These are phyloP conservation scores for Moricandia arvensis DNA, from an alignment of 345 rosid species.

Conservation along the genomic window DNA sequence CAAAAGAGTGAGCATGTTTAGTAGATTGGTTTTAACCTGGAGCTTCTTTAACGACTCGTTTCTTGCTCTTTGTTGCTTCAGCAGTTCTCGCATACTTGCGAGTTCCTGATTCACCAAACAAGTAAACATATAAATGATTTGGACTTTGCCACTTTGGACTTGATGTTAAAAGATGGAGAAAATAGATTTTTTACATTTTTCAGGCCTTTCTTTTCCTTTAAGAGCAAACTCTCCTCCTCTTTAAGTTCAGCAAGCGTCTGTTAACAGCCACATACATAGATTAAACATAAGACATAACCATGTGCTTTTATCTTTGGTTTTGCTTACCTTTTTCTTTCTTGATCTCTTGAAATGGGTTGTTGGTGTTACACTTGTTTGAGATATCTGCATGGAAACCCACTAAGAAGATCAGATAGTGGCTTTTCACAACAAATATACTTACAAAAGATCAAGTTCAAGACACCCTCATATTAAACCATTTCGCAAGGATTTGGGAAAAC, in stretches of 20 bases:
- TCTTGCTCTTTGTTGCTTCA: conserved; percentile 54
- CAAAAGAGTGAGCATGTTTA: background rate
- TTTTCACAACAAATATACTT: background rate
- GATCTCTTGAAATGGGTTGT: conserved; percentile 51
- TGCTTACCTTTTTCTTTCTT: conserved; percentile 66
- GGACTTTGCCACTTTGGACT: too few relatives aligned
- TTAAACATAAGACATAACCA: background rate
- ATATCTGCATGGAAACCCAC: conserved; percentile 38
- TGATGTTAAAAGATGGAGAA: background rate
- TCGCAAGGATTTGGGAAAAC: too few relatives aligned
- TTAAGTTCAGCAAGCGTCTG: conserved; percentile 79
- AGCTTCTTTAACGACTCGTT: conserved; percentile 62
- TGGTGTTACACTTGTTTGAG: conserved; percentile 35
- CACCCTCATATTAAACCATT: background rate
- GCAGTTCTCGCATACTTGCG: conserved; percentile 31
- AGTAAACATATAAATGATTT: background rate
- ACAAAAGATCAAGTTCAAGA: background rate
- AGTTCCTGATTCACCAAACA: conserved; percentile 50
- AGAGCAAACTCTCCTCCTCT: conserved; percentile 59
- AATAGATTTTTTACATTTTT: conserved; percentile 40
- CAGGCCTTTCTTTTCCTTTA: conserved; percentile 56
- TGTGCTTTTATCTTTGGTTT: background rate
- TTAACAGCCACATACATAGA: conserved; percentile 17
- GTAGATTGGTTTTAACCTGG: conserved; percentile 43
- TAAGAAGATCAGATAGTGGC: background rate